Evolutionary conservation across 371 early-diverging fungal genomes (phyloP).

Genomic region (Mortierella sp.): DNA sequence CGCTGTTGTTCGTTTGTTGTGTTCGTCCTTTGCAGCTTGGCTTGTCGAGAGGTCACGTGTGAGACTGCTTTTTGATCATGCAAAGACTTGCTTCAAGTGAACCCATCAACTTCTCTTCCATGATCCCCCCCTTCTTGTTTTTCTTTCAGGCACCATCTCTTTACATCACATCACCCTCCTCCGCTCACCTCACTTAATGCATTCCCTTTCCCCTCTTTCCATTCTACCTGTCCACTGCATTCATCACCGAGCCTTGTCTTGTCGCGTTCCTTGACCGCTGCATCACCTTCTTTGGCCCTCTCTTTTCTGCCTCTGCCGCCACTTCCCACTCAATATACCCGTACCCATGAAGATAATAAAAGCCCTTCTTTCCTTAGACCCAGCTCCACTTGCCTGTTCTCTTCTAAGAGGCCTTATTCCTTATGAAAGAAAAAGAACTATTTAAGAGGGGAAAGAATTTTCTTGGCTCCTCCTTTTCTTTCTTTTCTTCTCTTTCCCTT

Average conservation of each 20-base stretch:
- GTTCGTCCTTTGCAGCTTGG: neutral
- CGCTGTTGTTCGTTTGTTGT: neutral
- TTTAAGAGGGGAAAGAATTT: conserved; percentile 4
- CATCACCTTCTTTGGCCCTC: neutral
- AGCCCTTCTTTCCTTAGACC: neutral
- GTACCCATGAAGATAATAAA: neutral
- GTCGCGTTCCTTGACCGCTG: neutral
- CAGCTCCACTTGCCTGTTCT: neutral
- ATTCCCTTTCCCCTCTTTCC: neutral
- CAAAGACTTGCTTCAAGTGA: neutral
- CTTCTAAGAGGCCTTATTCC: neutral
- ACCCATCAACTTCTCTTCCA: neutral
- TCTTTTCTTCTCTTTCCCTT: neutral
- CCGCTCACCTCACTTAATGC: neutral
- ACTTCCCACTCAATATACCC: neutral
- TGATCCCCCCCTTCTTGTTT: neutral
- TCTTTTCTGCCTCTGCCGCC: neutral
- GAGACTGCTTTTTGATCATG: conserved; percentile 2
- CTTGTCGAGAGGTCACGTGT: neutral
- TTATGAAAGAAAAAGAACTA: neutral
- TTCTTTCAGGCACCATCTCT: neutral
- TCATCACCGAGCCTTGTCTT: neutral
- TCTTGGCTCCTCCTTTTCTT: neutral
- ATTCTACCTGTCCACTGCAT: conserved; percentile 1
- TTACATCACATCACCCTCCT: neutral